phyloP scores from a whole-genome alignment of 176 grass and related monocot species.

The Carex pumila region DNA sequence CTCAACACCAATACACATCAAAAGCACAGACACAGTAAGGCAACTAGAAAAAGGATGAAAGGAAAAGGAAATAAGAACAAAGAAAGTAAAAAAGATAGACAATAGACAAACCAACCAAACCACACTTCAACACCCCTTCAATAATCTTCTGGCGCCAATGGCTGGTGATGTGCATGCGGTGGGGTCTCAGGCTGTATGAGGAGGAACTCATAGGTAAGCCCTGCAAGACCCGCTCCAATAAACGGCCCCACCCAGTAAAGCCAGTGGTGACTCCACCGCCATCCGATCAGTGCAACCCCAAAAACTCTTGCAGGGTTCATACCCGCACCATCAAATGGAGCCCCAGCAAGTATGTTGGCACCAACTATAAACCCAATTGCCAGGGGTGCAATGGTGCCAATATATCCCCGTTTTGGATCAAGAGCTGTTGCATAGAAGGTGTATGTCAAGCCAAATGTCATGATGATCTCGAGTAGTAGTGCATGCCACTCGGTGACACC shows the following conservation, averaged over 20 bases:
- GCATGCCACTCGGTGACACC: conserved; percentile 74
- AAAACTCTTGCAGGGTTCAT: conserved; percentile 94
- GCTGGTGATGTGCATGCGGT: conserved; percentile 65
- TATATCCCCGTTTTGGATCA: conserved; percentile 64
- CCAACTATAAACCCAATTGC: conserved; percentile 73
- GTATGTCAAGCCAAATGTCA: conserved; percentile 90
- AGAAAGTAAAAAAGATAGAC: not conserved
- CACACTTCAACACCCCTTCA: conserved; percentile 20
- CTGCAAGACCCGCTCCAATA: conserved; percentile 56
- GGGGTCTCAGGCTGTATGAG: conserved; percentile 41
- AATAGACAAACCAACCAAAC: not conserved
- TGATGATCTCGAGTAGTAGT: conserved; percentile 61
- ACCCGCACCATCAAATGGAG: conserved; percentile 73
- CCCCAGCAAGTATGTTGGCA: conserved; percentile 76
- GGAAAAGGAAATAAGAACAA: not conserved
- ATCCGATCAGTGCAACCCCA: conserved; percentile 61
- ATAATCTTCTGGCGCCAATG: conserved; percentile 86
- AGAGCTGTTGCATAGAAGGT: conserved; percentile 78
- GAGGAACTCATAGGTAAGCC: conserved; percentile 69
- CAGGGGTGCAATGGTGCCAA: conserved; percentile 73
- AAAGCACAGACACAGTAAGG: not conserved
- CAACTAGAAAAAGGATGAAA: not conserved
- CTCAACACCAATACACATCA: conserved; percentile 1
- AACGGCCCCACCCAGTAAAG: conserved; percentile 90
- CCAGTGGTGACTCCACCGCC: conserved; percentile 91